Conservation (phyloP, 2,329 filamentous ascomycete genomes). For the Mollisia scopiformis region DNA sequence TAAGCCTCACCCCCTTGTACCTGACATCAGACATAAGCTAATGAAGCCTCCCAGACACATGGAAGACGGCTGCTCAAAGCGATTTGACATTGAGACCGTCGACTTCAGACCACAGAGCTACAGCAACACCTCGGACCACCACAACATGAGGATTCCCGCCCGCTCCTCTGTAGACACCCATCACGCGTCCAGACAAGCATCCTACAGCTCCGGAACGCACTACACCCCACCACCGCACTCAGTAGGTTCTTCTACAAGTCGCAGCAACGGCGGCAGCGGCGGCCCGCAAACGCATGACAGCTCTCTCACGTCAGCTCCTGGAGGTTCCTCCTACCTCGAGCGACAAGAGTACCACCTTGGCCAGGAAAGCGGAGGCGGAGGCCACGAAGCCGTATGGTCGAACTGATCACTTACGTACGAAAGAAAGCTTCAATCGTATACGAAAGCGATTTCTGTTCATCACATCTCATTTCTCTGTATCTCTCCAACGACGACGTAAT, state of each 20-base stretch:
- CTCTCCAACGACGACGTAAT: no score
- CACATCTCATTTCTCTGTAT: no score
- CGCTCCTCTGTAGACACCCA: constrained; percentile 19
- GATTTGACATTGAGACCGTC: constrained; percentile 49
- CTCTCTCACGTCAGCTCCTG: constrained; percentile 31
- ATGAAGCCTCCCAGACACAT: constrained; percentile 62
- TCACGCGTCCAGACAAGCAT: constrained; percentile 27
- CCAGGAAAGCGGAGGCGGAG: constrained; percentile 16
- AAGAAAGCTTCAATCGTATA: not conserved
- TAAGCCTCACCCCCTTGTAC: constrained; percentile 38
- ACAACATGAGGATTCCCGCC: constrained; percentile 22
- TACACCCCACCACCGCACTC: constrained; percentile 27
- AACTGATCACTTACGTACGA: not conserved
- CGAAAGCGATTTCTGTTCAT: no score
- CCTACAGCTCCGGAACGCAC: constrained; percentile 31
- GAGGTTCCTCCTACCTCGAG: constrained; percentile 26
- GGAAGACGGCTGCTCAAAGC: constrained; percentile 74
- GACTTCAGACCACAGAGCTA: constrained; percentile 35
- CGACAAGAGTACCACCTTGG: constrained; percentile 27
- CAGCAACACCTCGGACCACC: constrained; percentile 13
- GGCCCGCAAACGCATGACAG: constrained; percentile 17
- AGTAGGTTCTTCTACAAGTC: constrained; percentile 13
- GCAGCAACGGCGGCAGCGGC: no score
- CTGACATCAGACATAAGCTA: constrained; percentile 9
- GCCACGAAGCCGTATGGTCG: constrained; percentile 12